Conservation (phyloP, 2,329 filamentous ascomycete species). For the Xylariaceae sp. region DNA sequence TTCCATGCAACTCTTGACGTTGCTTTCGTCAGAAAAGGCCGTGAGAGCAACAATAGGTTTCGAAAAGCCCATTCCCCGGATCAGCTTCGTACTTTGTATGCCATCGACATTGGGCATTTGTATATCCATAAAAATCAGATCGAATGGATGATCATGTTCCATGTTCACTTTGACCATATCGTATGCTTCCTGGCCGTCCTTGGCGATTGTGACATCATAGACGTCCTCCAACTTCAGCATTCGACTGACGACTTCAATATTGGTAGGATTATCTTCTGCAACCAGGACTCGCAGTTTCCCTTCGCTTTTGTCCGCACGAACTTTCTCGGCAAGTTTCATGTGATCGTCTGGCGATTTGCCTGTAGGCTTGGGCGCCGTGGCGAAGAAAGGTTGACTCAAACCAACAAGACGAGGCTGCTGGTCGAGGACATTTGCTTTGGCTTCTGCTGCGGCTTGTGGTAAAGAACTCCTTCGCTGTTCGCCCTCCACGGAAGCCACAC, state of each 20-base stretch:
- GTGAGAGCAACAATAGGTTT: conserved; percentile 88
- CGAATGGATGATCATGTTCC: conserved; percentile 67
- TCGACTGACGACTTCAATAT: conserved; percentile 55
- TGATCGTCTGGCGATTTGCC: conserved; percentile 51
- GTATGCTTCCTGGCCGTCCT: conserved; percentile 81
- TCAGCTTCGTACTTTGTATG: conserved; percentile 78
- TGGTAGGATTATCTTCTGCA: conserved; percentile 65
- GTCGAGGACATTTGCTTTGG: conserved; percentile 50
- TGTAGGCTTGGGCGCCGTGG: conserved; percentile 36
- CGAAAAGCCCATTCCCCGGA: conserved; percentile 80
- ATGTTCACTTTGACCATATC: conserved; percentile 81
- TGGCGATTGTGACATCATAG: conserved; percentile 85
- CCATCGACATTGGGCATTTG: conserved; percentile 94
- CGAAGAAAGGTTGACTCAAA: conserved; percentile 78
- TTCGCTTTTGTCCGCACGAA: conserved; percentile 57
- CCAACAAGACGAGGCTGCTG: conserved; percentile 76
- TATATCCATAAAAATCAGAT: conserved; percentile 94
- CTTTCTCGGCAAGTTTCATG: conserved; percentile 61
- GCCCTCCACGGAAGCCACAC: conserved; percentile 41
- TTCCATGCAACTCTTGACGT: conserved; percentile 80
- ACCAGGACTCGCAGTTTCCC: conserved; percentile 76
- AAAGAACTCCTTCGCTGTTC: conserved; percentile 34
- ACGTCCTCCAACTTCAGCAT: conserved; percentile 73
- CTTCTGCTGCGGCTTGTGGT: conserved; percentile 26
- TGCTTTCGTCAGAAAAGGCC: conserved; percentile 86